phyloP scores from a whole-genome alignment of 1,139 yeast species.

The Candida buenavistaensis region DNA sequence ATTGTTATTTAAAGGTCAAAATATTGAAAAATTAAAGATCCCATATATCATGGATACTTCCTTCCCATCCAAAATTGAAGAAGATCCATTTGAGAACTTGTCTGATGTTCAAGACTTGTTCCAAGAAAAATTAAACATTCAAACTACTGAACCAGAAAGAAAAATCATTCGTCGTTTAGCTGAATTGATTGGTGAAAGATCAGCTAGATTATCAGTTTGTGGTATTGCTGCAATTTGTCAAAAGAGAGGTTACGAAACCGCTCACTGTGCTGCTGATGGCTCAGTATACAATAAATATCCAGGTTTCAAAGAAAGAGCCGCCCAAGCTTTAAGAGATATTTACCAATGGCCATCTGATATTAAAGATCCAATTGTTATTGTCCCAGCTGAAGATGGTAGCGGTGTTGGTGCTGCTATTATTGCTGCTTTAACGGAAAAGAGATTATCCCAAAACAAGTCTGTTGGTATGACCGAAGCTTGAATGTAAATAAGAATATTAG shows the following conservation, averaged over 20 bases:
- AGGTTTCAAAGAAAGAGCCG: slow-evolving; percentile 85
- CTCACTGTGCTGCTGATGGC: slow-evolving; percentile 97
- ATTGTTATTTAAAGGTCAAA: slow-evolving; percentile 68
- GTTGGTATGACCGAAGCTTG: slow-evolving; percentile 52
- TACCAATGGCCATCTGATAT: slow-evolving; percentile 66
- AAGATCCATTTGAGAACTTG: slow-evolving; percentile 86
- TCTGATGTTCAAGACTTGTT: slow-evolving; percentile 72
- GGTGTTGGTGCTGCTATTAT: slow-evolving; percentile 98
- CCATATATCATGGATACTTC: slow-evolving; percentile 86
- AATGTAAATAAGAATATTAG: background rate
- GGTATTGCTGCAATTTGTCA: slow-evolving; percentile 94
- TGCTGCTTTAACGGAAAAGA: slow-evolving; percentile 87
- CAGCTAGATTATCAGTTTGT: slow-evolving; percentile 90
- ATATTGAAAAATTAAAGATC: slow-evolving; percentile 53
- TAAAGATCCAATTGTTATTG: slow-evolving; percentile 77
- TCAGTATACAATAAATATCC: slow-evolving; percentile 95
- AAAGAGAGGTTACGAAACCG: slow-evolving; percentile 75
- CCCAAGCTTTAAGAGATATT: slow-evolving; percentile 83
- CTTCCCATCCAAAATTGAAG: slow-evolving; percentile 82
- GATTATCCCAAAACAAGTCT: slow-evolving; percentile 68
- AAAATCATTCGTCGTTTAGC: slow-evolving; percentile 79
- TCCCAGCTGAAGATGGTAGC: slow-evolving; percentile 96
- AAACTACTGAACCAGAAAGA: slow-evolving; percentile 77
- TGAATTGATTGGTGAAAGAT: slow-evolving; percentile 86
- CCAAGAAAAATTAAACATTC: slow-evolving; percentile 54